phyloP scores from a whole-genome alignment of 139 green algal species.

The Micractinium sp. region DNA sequence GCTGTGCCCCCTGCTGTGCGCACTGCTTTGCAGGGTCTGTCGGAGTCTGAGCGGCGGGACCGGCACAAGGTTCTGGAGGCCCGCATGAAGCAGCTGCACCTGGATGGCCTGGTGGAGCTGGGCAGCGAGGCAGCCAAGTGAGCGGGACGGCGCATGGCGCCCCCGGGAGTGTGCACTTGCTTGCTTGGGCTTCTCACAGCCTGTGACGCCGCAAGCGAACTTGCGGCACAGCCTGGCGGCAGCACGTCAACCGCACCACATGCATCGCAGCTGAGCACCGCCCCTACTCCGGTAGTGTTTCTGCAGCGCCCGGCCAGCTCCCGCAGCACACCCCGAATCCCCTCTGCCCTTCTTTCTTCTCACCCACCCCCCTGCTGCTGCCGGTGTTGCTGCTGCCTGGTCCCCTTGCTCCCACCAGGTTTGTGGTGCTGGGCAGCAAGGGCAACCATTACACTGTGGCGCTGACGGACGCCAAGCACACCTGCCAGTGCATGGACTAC shows the following conservation, averaged over 20 bases:
- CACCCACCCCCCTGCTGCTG: no score
- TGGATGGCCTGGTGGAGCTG: slow-evolving; percentile 35
- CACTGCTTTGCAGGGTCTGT: neutral
- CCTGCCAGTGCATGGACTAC: slow-evolving; percentile 45
- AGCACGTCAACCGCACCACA: no score
- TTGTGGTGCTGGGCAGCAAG: slow-evolving; percentile 39
- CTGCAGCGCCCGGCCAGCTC: no score
- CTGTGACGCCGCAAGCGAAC: no score
- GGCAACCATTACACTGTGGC: slow-evolving; percentile 45
- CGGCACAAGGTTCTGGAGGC: slow-evolving; percentile 37
- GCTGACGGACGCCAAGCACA: slow-evolving; percentile 37
- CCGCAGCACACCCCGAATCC: no score
- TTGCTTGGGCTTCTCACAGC: neutral
- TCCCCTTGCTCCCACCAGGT: neutral
- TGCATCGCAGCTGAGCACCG: no score
- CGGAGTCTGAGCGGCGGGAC: slow-evolving; percentile 37
- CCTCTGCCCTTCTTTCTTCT: no score
- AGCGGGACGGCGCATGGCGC: neutral
- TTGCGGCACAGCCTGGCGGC: neutral
- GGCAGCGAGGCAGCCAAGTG: slow-evolving; percentile 24
- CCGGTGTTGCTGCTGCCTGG: no score
- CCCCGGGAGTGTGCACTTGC: neutral
- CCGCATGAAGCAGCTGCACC: slow-evolving; percentile 36
- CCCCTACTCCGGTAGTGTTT: no score
- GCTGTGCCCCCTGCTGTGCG: neutral